These are phyloP conservation scores for Orbilia oligospora DNA, from an alignment of 2,329 filamentous ascomycete species.

Conservation along the genomic window DNA sequence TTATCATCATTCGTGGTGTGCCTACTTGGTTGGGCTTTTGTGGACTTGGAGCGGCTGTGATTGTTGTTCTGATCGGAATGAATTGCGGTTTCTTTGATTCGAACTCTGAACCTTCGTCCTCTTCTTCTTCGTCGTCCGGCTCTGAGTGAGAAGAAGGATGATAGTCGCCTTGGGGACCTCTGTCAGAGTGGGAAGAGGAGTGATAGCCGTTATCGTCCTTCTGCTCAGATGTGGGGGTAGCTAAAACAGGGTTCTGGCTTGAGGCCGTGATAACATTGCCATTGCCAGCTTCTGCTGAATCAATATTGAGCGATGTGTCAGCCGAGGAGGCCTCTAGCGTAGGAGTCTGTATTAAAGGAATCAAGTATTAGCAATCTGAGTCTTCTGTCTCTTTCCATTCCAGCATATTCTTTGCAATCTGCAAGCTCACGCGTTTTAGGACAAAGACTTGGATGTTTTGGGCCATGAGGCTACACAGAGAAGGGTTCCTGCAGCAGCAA, in stretches of 20 bases:
- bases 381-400: neutral
- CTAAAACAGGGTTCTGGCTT: neutral
- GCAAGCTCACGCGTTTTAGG: conserved; percentile 6
- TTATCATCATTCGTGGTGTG: conserved; percentile 59
- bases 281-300: conserved; percentile 36
- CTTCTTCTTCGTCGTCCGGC: conserved; percentile 11
- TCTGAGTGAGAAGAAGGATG: conserved; percentile 50
- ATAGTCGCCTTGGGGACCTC: conserved; percentile 42
- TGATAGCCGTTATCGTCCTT: conserved; percentile 48
- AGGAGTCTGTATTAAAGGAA: conserved; percentile 31
- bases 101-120: conserved; percentile 31
- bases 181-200: conserved; percentile 56
- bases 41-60: conserved; percentile 21
- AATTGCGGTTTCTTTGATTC: conserved; percentile 30
- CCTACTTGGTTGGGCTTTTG: conserved; percentile 27
- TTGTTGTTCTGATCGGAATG: conserved; percentile 50
- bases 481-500: conserved; percentile 41
- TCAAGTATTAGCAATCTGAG: neutral
- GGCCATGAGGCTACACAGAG: conserved; percentile 27
- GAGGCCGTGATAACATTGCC: neutral
- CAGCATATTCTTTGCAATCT: neutral
- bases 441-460: neutral
- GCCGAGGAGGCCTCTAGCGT: conserved; percentile 45
- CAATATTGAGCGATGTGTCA: conserved; percentile 38
- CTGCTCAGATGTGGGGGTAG: neutral